Evolutionary conservation across 2,329 filamentous ascomycete species (phyloP).

Genomic region (Paramyrothecium roridum): DNA sequence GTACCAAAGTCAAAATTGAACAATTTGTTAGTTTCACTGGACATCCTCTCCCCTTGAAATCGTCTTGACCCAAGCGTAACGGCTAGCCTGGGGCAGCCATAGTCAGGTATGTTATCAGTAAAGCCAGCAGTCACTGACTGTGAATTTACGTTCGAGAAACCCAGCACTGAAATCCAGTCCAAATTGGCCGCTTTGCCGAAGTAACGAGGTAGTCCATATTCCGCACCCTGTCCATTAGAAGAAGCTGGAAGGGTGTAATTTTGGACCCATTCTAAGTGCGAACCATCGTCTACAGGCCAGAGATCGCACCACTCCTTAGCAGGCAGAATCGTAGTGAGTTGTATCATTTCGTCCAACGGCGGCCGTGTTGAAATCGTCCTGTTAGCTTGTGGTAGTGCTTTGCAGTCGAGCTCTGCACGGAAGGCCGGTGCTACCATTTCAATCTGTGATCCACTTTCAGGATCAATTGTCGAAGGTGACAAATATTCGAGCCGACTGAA

Average conservation of each 20-base stretch:
- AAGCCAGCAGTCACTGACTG: slow-evolving; percentile 1
- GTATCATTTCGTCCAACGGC: not conserved
- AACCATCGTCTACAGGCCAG: slow-evolving; percentile 7
- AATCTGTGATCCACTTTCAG: slow-evolving; percentile 8
- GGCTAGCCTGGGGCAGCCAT: slow-evolving; percentile 12
- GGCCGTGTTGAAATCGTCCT: slow-evolving; percentile 3
- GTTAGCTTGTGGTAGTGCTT: slow-evolving; percentile 9
- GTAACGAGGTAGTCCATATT: slow-evolving; percentile 8
- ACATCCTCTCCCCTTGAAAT: not conserved
- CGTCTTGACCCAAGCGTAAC: slow-evolving; percentile 9
- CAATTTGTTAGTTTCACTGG: too few species aligned
- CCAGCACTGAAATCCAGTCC: slow-evolving; percentile 12
- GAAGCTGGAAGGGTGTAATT: slow-evolving; percentile 13
- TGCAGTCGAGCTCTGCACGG: slow-evolving; percentile 15
- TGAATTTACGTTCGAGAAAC: slow-evolving; percentile 9
- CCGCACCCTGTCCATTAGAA: not conserved
- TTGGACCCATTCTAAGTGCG: slow-evolving; percentile 11
- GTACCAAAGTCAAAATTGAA: slow-evolving; percentile 16
- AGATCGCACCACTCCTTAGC: slow-evolving; percentile 13
- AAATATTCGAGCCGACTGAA: slow-evolving; percentile 14
- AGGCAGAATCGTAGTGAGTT: slow-evolving; percentile 14
- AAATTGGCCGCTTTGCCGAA: slow-evolving; percentile 16
- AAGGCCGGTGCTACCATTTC: slow-evolving; percentile 11
- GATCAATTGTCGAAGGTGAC: slow-evolving; percentile 3
- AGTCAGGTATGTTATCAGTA: slow-evolving; percentile 6